These are phyloP conservation scores for Juncus effusus DNA, from an alignment of 176 grass and related monocot species.

Conservation along the genomic window DNA sequence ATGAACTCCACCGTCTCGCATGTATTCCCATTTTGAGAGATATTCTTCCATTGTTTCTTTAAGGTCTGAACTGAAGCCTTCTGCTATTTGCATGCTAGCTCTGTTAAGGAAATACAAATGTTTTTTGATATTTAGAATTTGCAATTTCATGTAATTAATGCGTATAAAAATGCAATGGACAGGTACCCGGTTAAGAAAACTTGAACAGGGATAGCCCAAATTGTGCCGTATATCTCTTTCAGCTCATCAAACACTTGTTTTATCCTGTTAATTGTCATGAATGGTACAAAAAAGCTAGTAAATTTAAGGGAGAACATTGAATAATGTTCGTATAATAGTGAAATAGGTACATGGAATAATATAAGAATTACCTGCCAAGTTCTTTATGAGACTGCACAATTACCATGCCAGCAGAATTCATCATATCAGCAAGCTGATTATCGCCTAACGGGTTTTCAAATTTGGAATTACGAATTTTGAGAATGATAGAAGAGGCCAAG, in stretches of 20 bases:
- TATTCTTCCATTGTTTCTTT: conserved; percentile 20
- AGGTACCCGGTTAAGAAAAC: conserved; percentile 19
- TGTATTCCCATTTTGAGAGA: conserved; percentile 28
- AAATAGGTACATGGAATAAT: conserved; percentile 6
- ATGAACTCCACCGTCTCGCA: conserved; percentile 17
- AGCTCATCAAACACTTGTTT: conserved; percentile 16
- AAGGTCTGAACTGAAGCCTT: conserved; percentile 19
- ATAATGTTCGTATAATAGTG: too few relatives aligned
- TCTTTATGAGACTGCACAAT: conserved; percentile 40
- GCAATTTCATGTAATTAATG: not conserved
- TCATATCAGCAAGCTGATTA: conserved; percentile 27
- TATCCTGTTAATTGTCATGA: conserved; percentile 14
- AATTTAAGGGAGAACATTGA: too few relatives aligned
- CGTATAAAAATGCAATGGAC: not conserved
- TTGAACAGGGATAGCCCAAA: conserved; percentile 26
- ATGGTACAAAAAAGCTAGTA: too few relatives aligned
- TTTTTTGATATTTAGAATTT: not conserved
- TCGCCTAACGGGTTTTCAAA: conserved; percentile 29
- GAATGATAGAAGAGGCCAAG: conserved; percentile 21
- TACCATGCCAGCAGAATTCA: conserved; percentile 40
- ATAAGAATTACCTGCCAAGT: conserved; percentile 26
- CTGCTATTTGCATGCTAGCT: conserved; percentile 7
- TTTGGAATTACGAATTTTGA: not conserved
- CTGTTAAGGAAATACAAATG: not conserved
- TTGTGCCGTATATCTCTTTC: conserved; percentile 25